These are phyloP conservation scores for Arachnomyces sp. DNA, from an alignment of 2,329 filamentous ascomycete genomes.

Conservation along the genomic window DNA sequence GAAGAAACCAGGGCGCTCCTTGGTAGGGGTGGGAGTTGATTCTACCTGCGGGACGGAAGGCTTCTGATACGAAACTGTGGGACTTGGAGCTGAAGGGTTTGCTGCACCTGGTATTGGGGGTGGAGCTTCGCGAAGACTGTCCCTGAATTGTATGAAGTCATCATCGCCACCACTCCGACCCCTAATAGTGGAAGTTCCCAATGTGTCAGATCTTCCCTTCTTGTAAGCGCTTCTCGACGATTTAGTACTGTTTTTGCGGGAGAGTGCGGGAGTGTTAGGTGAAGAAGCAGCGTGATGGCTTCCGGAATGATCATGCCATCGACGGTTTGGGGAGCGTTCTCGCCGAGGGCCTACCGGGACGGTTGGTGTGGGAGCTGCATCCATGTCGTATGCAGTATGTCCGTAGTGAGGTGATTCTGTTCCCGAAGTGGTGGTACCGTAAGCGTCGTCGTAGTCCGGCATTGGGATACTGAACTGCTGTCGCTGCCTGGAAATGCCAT, in stretches of 20 bases:
- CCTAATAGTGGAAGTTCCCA: constrained; percentile 29
- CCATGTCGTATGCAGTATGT: constrained; percentile 45
- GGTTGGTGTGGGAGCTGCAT: constrained; percentile 79
- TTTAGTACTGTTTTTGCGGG: constrained; percentile 37
- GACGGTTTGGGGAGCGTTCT: constrained; percentile 31
- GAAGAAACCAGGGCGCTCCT: constrained; percentile 82
- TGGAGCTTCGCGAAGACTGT: constrained; percentile 28
- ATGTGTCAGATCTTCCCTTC: constrained; percentile 32
- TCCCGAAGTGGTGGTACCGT: too few relatives aligned
- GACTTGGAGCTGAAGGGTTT: constrained; percentile 47
- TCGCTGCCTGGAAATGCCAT: constrained; percentile 32
- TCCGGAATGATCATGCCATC: constrained; percentile 22
- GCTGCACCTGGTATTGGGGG: constrained; percentile 37
- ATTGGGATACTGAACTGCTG: too few relatives aligned
- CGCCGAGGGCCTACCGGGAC: constrained; percentile 71
- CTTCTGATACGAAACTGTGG: constrained; percentile 47
- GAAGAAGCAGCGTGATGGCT: constrained; percentile 15
- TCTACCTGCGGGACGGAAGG: constrained; percentile 31
- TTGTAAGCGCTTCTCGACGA: constrained; percentile 33
- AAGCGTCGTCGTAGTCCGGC: too few relatives aligned
- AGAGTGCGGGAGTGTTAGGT: constrained; percentile 26
- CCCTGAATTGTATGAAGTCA: constrained; percentile 20
- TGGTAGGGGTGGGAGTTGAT: constrained; percentile 40
- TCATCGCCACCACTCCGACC: constrained; percentile 17
- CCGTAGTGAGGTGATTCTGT: too few relatives aligned